These are phyloP conservation scores for Pleurotus eryngii DNA, from an alignment of 768 basidiomycete genomes.

Conservation along the genomic window DNA sequence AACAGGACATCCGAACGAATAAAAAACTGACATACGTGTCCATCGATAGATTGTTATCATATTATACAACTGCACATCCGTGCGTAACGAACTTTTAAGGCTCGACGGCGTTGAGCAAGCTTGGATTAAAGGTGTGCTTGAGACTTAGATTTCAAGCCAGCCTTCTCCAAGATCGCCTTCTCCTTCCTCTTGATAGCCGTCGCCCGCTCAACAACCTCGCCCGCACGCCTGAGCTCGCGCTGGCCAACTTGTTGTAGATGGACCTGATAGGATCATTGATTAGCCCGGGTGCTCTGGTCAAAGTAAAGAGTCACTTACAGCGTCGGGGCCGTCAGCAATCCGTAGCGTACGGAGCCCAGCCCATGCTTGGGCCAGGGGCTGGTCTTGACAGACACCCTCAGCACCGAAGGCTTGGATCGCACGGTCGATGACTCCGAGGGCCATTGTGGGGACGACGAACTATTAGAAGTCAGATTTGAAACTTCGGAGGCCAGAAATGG, in stretches of 20 bases:
- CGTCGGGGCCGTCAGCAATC: slow-evolving; percentile 84
- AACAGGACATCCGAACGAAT: no score
- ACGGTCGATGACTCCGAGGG: slow-evolving; percentile 84
- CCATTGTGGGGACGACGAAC: slow-evolving; percentile 95
- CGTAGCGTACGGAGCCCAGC: slow-evolving; percentile 84
- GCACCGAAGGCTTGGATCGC: slow-evolving; percentile 95
- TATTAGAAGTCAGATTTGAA: slow-evolving; percentile 25
- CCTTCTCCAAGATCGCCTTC: slow-evolving; percentile 52
- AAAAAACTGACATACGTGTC: no score
- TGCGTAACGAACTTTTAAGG: slow-evolving; percentile 1
- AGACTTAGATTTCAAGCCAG: slow-evolving; percentile 43
- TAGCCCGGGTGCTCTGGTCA: slow-evolving; percentile 2
- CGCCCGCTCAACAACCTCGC: slow-evolving; percentile 50
- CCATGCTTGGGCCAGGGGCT: slow-evolving; percentile 73
- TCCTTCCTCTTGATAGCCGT: slow-evolving; percentile 60
- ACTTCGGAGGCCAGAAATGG: neutral
- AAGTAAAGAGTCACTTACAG: slow-evolving; percentile 36
- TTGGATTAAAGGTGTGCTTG: neutral
- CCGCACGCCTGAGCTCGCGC: slow-evolving; percentile 79
- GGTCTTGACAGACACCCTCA: slow-evolving; percentile 93
- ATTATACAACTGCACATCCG: neutral
- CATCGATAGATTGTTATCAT: no score
- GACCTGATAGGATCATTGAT: slow-evolving; percentile 43
- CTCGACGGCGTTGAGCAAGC: neutral
- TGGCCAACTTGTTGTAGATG: slow-evolving; percentile 96